Evolutionary conservation across 805 yeast species (phyloP).

Genomic region (Diddensiella santjacobensis): DNA sequence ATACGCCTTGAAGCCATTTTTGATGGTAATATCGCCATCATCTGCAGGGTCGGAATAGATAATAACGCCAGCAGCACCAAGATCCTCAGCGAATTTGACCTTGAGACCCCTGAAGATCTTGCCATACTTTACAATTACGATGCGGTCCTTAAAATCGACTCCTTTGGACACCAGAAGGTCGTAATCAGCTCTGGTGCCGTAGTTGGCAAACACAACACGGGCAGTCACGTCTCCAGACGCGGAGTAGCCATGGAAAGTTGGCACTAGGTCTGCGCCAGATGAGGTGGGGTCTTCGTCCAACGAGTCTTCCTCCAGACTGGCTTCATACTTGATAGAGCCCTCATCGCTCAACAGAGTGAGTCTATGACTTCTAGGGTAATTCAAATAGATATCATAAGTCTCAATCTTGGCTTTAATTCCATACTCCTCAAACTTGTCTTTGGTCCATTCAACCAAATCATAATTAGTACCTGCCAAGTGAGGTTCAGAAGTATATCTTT

Average conservation of each 20-base stretch:
- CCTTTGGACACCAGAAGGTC: constrained; percentile 43
- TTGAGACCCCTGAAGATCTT: constrained; percentile 66
- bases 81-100: constrained; percentile 70
- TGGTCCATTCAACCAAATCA: constrained; percentile 51
- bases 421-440: constrained; percentile 51
- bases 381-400: constrained; percentile 57
- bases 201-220: constrained; percentile 61
- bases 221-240: constrained; percentile 74
- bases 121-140: constrained; percentile 68
- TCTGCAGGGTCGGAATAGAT: constrained; percentile 71
- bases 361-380: constrained; percentile 56
- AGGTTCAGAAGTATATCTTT: constrained; percentile 48
- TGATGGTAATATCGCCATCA: constrained; percentile 43
- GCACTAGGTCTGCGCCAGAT: constrained; percentile 46
- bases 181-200: constrained; percentile 62
- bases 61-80: constrained; percentile 63
- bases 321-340: constrained; percentile 42
- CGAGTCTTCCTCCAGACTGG: constrained; percentile 51
- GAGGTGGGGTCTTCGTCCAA: constrained; percentile 53
- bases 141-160: constrained; percentile 51
- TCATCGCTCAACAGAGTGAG: constrained; percentile 41
- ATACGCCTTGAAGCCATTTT: constrained; percentile 59
- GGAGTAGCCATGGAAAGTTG: constrained; percentile 74
- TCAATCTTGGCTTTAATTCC: constrained; percentile 55
- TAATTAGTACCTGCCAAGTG: constrained; percentile 50